Evolutionary conservation across 306 rosid genomes (phyloP).

Genomic region (Rosa rugosa): DNA sequence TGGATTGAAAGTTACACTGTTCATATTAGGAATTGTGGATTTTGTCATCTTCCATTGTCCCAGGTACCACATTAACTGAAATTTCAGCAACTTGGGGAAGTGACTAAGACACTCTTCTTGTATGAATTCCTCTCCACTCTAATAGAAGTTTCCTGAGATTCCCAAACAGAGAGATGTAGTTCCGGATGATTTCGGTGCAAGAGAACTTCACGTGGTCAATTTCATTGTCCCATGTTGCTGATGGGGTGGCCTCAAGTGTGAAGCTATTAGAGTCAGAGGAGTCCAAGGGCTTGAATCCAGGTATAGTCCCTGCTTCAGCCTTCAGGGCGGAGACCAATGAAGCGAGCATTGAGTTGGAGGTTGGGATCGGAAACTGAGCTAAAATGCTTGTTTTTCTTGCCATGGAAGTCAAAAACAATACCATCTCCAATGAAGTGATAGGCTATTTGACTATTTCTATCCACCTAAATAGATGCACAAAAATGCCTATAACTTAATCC

Average conservation of each 20-base stretch:
- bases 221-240: background rate
- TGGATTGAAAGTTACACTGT: background rate
- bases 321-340: background rate
- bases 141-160: constrained; percentile 32
- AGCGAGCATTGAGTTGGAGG: background rate
- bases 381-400: background rate
- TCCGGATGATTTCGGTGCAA: constrained; percentile 46
- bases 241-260: background rate
- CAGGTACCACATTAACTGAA: constrained; percentile 69
- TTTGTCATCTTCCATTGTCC: constrained; percentile 71
- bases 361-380: background rate
- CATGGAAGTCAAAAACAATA: background rate
- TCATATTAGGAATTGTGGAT: constrained; percentile 38
- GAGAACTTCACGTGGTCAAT: constrained; percentile 56
- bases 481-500: no score
- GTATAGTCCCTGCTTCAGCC: background rate
- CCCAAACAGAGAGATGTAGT: constrained; percentile 53
- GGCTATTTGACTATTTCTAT: no score
- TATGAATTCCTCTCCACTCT: constrained; percentile 62
- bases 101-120: constrained; percentile 53
- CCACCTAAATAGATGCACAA: no score
- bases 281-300: background rate
- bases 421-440: no score
- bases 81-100: constrained; percentile 52
- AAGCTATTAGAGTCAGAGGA: background rate